These are phyloP conservation scores for Phytopythium litorale DNA, from an alignment of 352 stramenopile genomes.

Conservation along the genomic window DNA sequence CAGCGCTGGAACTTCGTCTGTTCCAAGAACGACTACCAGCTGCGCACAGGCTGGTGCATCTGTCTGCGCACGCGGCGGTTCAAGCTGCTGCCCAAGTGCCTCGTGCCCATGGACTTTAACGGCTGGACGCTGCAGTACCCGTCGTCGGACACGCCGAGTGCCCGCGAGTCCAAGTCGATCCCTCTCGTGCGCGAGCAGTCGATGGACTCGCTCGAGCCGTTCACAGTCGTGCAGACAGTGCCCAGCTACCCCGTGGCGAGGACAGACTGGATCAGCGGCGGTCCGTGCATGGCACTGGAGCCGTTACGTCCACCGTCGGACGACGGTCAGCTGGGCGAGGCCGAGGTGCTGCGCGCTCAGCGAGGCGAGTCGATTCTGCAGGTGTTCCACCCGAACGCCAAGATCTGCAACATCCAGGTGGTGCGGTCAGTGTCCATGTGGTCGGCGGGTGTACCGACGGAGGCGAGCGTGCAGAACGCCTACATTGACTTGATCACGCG, in stretches of 20 bases:
- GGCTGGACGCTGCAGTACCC: conserved; percentile 75
- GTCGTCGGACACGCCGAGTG: conserved; percentile 42
- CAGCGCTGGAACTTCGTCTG: conserved; percentile 91
- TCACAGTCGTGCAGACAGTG: conserved; percentile 44
- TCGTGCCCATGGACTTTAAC: conserved; percentile 86
- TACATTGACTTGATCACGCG: conserved; percentile 84
- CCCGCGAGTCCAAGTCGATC: conserved; percentile 32
- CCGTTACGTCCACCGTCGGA: conserved; percentile 20
- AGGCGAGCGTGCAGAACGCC: conserved; percentile 78
- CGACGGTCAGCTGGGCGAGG: conserved; percentile 28
- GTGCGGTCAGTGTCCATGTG: conserved; percentile 84
- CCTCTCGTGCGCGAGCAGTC: conserved; percentile 55
- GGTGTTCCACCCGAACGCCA: conserved; percentile 67
- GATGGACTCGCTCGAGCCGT: conserved; percentile 43
- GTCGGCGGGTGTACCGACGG: conserved; percentile 78
- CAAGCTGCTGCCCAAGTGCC: conserved; percentile 79
- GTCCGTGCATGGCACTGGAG: conserved; percentile 26
- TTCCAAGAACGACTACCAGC: conserved; percentile 85
- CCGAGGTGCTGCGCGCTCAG: conserved; percentile 54
- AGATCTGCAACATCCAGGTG: conserved; percentile 79
- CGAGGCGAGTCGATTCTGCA: conserved; percentile 62
- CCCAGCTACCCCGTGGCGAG: conserved; percentile 19
- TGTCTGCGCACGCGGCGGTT: conserved; percentile 80
- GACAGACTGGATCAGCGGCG: conserved; percentile 8
- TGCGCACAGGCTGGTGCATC: conserved; percentile 86